Conservation (phyloP, 2,329 filamentous ascomycete species). For the Fusarium foetens region DNA sequence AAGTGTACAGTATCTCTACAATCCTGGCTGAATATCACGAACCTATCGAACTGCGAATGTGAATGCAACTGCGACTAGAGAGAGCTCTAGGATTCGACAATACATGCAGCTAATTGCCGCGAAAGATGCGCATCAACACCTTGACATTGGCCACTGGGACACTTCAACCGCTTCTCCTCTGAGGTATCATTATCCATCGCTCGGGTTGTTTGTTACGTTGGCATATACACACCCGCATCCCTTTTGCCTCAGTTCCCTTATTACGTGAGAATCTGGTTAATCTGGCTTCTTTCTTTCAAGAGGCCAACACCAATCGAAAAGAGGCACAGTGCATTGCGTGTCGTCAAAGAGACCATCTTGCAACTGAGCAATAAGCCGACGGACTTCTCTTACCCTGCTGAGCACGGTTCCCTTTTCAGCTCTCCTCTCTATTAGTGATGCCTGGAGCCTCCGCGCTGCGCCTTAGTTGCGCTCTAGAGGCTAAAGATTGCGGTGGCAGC, state of each 20-base stretch:
- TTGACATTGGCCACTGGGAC: not conserved
- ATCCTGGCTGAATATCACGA: constrained; percentile 11
- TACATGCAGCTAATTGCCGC: constrained; percentile 26
- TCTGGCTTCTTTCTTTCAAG: constrained; percentile 12
- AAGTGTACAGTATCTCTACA: not conserved
- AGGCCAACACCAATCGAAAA: no score
- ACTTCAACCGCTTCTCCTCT: constrained; percentile 3
- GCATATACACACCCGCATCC: constrained; percentile 26
- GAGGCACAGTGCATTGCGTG: constrained; percentile 18
- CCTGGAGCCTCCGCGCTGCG: constrained; percentile 5
- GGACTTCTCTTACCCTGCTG: not conserved
- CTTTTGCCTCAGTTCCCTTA: not conserved
- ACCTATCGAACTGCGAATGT: not conserved
- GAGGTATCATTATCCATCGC: not conserved
- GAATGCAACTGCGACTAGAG: not conserved
- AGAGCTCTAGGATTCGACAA: constrained; percentile 11
- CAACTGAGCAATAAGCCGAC: not conserved
- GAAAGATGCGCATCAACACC: not conserved
- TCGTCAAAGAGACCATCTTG: constrained; percentile 13
- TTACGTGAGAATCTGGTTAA: constrained; percentile 38
- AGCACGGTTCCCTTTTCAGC: constrained; percentile 19
- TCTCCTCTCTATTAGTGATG: constrained; percentile 6
- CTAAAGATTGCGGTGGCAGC: constrained; percentile 43
- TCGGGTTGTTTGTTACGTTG: constrained; percentile 1
- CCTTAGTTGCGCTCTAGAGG: constrained; percentile 29